These are phyloP conservation scores for Wickerhamomyces tratensis DNA, from an alignment of 805 yeast species.

Conservation along the genomic window DNA sequence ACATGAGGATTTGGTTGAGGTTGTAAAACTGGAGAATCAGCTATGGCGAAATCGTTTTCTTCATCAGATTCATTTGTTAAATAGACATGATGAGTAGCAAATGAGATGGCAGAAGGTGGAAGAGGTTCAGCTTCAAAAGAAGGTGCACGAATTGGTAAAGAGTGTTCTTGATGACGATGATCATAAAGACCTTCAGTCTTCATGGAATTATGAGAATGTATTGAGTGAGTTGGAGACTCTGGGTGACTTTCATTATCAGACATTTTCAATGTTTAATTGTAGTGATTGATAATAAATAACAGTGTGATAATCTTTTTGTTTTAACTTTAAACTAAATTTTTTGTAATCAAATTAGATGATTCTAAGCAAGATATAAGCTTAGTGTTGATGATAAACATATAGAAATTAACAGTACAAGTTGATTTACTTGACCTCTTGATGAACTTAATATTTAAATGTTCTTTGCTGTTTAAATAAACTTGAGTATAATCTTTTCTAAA, in stretches of 20 bases:
- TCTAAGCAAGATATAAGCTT: no score
- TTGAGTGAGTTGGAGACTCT: slow-evolving; percentile 6
- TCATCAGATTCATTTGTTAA: background rate
- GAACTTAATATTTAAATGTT: no score
- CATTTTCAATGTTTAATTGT: slow-evolving; percentile 5
- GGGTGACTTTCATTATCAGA: slow-evolving; percentile 17
- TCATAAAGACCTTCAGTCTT: slow-evolving; percentile 34
- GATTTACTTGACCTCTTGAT: no score
- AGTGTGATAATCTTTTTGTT: no score
- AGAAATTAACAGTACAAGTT: no score
- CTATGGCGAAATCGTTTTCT: slow-evolving; percentile 10
- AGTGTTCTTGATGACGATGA: slow-evolving; percentile 38
- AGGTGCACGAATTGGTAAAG: slow-evolving; percentile 25
- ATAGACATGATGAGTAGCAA: background rate
- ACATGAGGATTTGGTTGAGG: background rate
- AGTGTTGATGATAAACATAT: no score
- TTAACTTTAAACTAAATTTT: no score
- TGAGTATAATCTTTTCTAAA: no score
- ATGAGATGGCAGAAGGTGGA: slow-evolving; percentile 15
- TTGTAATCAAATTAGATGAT: no score
- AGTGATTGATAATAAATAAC: background rate
- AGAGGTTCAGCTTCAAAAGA: slow-evolving; percentile 6
- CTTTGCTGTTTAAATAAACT: no score
- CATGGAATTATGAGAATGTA: slow-evolving; percentile 24
- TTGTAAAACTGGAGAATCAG: slow-evolving; percentile 4